Conservation (phyloP, 73 alveolate species). For the Paramecium tetraurelia region DNA sequence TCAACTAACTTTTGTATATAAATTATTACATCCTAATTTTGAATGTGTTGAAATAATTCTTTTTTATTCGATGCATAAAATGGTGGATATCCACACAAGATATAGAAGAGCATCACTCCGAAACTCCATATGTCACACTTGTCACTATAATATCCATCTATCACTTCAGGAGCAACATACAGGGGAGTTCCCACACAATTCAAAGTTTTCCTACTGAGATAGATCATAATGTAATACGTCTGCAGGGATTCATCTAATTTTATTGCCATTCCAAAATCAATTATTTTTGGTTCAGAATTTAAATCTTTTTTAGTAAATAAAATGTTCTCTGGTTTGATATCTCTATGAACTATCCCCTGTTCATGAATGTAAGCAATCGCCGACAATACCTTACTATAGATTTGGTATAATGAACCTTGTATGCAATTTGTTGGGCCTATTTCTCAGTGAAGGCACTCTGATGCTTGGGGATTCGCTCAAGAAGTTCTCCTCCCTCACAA, state of each 20-base stretch:
- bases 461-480: slow-evolving; percentile 56
- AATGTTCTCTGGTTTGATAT: slow-evolving; percentile 42
- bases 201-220: not conserved
- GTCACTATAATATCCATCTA: not conserved
- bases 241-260: not conserved
- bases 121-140: slow-evolving; percentile 68
- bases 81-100: slow-evolving; percentile 50
- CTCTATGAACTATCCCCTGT: slow-evolving; percentile 41
- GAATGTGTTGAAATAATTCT: not conserved
- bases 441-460: not conserved
- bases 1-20: not conserved
- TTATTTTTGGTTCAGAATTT: not conserved
- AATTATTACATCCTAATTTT: not conserved
- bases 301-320: not conserved
- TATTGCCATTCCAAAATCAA: not conserved
- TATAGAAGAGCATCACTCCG: slow-evolving; percentile 45
- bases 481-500: slow-evolving; percentile 71
- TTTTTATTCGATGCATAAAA: not conserved
- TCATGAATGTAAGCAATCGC: slow-evolving; percentile 44
- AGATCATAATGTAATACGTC: not conserved
- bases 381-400: not conserved
- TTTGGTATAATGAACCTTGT: not conserved
- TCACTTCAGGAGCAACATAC: slow-evolving; percentile 62
- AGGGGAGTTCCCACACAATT: slow-evolving; percentile 43
- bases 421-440: not conserved